A percentile compares a stretch with the other conserved stretches of the same genome.
These are phyloP conservation scores for Camelina sativa DNA, from an alignment of 345 rosid genomes.

Conservation along the genomic window DNA sequence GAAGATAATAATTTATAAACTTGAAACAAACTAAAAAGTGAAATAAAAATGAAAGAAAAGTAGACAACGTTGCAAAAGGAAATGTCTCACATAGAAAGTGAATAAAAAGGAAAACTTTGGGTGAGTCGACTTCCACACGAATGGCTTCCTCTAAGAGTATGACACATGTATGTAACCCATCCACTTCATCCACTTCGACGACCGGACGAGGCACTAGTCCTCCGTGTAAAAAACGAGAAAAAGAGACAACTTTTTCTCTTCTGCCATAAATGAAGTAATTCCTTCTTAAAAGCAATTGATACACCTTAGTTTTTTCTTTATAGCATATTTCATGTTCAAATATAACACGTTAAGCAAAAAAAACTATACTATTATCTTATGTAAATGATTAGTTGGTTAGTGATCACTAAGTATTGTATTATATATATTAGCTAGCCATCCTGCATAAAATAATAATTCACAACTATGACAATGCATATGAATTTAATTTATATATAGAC, in stretches of 20 bases:
- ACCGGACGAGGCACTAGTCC: not conserved
- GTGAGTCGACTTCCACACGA: slow-evolving; percentile 35
- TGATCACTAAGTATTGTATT: no score
- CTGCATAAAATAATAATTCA: no score
- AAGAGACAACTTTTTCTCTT: not conserved
- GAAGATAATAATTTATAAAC: no score
- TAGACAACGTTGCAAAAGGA: not conserved
- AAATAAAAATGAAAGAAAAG: not conserved
- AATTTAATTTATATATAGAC: no score
- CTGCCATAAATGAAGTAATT: not conserved
- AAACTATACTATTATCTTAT: no score
- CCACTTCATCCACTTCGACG: slow-evolving; percentile 19
- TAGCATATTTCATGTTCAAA: no score
- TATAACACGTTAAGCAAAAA: no score
- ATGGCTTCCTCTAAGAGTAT: slow-evolving; percentile 1
- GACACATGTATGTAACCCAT: slow-evolving; percentile 14
- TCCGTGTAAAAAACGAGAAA: not conserved
- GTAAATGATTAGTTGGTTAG: no score
- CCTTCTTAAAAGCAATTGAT: not conserved
- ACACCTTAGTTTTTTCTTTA: not conserved
- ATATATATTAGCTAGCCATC: no score
- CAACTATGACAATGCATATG: no score
- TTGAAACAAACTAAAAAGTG: not conserved
- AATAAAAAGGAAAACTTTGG: slow-evolving; percentile 20
- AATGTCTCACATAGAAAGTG: slow-evolving; percentile 21